Conservation (phyloP, 2,329 filamentous ascomycete species). For the Neoarthrinium moseri region DNA sequence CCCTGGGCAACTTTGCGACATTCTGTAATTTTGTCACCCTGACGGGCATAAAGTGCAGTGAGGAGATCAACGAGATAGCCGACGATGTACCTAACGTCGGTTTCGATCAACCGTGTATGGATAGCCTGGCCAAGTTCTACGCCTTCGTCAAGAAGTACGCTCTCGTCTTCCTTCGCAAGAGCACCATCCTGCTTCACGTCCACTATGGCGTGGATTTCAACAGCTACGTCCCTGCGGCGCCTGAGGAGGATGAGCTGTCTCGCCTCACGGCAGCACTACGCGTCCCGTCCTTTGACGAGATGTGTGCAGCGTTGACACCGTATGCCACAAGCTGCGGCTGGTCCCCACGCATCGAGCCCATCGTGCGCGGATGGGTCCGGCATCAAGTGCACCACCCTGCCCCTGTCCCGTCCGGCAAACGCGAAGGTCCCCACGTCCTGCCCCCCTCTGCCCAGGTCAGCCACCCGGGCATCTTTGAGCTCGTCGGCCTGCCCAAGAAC, state of each 20-base stretch:
- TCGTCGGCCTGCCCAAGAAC: slow-evolving; percentile 87
- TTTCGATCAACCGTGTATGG: slow-evolving; percentile 55
- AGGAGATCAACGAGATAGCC: slow-evolving; percentile 29
- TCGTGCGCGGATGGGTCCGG: slow-evolving; percentile 71
- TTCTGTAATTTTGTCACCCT: slow-evolving; percentile 52
- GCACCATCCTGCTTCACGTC: slow-evolving; percentile 78
- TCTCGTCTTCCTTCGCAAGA: slow-evolving; percentile 85
- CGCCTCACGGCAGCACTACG: slow-evolving; percentile 75
- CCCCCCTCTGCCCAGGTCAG: slow-evolving; percentile 52
- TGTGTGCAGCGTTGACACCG: slow-evolving; percentile 62
- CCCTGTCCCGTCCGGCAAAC: slow-evolving; percentile 6
- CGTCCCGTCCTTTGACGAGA: slow-evolving; percentile 75
- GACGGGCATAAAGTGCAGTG: slow-evolving; percentile 40
- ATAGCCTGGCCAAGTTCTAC: slow-evolving; percentile 54
- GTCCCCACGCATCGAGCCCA: slow-evolving; percentile 41
- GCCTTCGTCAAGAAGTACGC: slow-evolving; percentile 76
- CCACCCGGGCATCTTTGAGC: slow-evolving; percentile 90
- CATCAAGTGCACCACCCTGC: slow-evolving; percentile 50
- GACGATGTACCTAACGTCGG: slow-evolving; percentile 40
- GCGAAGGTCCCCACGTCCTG: slow-evolving; percentile 16
- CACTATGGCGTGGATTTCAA: slow-evolving; percentile 88
- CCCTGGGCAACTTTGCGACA: slow-evolving; percentile 52
- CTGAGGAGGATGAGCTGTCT: slow-evolving; percentile 74
- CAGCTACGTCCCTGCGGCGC: slow-evolving; percentile 59
- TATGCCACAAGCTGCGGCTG: slow-evolving; percentile 45